These are phyloP conservation scores for Mrakia hoshinonis DNA, from an alignment of 768 basidiomycete species.

Conservation along the genomic window DNA sequence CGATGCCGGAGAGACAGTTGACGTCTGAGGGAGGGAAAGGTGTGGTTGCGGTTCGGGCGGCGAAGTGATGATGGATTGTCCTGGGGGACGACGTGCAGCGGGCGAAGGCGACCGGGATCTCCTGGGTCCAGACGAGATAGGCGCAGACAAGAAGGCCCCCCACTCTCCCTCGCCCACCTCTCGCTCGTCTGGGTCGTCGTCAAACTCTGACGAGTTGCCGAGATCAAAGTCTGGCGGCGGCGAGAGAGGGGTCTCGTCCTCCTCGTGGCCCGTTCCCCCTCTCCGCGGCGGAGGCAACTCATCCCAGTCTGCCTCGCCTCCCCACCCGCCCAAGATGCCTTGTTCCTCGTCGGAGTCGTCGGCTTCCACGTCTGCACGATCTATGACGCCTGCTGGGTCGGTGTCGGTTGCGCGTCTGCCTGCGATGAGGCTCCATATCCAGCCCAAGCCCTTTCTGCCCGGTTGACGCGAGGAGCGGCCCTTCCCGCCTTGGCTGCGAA, in stretches of 20 bases:
- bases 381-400: background rate
- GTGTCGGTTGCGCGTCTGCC: background rate
- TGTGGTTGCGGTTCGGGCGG: background rate
- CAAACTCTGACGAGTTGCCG: background rate
- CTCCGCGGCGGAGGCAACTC: background rate
- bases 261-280: background rate
- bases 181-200: background rate
- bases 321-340: slow-evolving; percentile 7
- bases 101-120: background rate
- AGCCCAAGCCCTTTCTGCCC: background rate
- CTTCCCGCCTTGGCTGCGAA: background rate
- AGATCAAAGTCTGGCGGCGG: background rate
- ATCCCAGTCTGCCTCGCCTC: slow-evolving; percentile 11
- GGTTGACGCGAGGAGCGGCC: background rate
- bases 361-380: background rate
- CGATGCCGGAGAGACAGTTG: background rate
- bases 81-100: background rate
- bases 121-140: background rate
- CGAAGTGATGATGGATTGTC: too few species aligned
- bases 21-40: background rate
- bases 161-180: background rate
- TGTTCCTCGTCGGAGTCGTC: slow-evolving; percentile 1
- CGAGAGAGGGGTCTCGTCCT: background rate
- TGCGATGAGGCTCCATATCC: background rate
- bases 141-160: slow-evolving; percentile 9